phyloP scores from a whole-genome alignment of 306 rosid genomes.

The Citrullus mucosospermus region DNA sequence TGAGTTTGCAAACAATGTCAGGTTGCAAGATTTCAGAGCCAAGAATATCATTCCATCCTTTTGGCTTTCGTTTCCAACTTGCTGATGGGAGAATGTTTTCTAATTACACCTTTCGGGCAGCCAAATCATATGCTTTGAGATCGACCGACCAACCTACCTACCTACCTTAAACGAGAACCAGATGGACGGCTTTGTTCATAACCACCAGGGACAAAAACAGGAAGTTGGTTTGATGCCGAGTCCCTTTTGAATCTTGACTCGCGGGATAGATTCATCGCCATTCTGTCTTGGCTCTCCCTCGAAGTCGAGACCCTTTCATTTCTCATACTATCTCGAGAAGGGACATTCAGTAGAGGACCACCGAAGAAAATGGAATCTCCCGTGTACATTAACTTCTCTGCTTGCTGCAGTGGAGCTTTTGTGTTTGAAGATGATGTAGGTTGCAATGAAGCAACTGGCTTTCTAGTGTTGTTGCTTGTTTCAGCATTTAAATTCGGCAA shows the following conservation, averaged over 20 bases:
- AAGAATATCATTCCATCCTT: not conserved
- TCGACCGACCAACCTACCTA: not conserved
- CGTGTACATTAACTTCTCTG: slow-evolving; percentile 72
- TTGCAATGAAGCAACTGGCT: slow-evolving; percentile 32
- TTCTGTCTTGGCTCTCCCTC: slow-evolving; percentile 41
- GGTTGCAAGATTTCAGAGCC: slow-evolving; percentile 9
- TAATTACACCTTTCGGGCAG: slow-evolving; percentile 5
- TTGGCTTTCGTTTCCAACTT: not conserved
- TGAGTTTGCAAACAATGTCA: slow-evolving; percentile 3
- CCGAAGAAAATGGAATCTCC: slow-evolving; percentile 94
- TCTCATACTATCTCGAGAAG: slow-evolving; percentile 49
- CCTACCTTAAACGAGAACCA: slow-evolving; percentile 43
- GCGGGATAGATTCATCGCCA: slow-evolving; percentile 31
- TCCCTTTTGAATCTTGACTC: slow-evolving; percentile 77
- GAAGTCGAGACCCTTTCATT: slow-evolving; percentile 41
- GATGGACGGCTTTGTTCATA: slow-evolving; percentile 40
- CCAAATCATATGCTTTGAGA: slow-evolving; percentile 6
- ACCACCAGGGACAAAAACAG: slow-evolving; percentile 80
- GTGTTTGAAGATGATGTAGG: slow-evolving; percentile 42
- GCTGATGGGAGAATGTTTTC: not conserved
- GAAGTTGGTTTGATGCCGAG: slow-evolving; percentile 78
- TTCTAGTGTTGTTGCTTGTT: slow-evolving; percentile 36
- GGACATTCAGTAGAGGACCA: slow-evolving; percentile 67
- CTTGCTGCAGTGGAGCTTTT: slow-evolving; percentile 37
- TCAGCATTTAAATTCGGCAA: slow-evolving; percentile 36